Evolutionary conservation across 768 basidiomycete genomes (phyloP).

Genomic region (Russula griseocarnosa): DNA sequence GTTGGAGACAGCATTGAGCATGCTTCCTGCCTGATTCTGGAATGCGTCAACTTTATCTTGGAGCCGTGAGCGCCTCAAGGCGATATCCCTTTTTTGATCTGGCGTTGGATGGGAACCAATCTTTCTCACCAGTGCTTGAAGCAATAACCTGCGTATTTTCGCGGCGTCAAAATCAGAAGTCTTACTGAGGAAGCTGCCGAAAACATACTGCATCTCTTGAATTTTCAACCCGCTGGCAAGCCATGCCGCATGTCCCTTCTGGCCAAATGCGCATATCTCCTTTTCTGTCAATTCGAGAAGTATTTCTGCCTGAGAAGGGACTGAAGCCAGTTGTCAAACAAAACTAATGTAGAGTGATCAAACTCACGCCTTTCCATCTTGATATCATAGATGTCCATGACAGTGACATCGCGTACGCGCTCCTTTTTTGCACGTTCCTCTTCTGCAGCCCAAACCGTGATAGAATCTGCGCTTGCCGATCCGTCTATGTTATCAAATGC

Average conservation of each 20-base stretch:
- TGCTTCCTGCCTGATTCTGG: too few species aligned
- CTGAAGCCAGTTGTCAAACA: neutral
- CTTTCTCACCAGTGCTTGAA: too few species aligned
- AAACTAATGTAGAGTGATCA: too few species aligned
- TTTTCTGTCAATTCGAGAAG: neutral
- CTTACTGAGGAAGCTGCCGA: neutral
- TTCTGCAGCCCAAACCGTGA: neutral
- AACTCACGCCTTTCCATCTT: neutral
- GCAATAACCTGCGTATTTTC: neutral
- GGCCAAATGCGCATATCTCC: neutral
- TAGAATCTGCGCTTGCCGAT: too few species aligned
- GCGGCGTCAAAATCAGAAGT: neutral
- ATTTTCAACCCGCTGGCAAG: neutral
- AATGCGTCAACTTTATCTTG: too few species aligned
- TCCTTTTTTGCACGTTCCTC: neutral
- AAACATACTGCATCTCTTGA: slow-evolving; percentile 10
- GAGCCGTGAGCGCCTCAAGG: too few species aligned
- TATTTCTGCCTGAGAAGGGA: neutral
- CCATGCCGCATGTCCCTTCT: neutral
- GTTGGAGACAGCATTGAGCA: too few species aligned
- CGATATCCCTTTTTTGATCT: too few species aligned
- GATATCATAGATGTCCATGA: too few species aligned
- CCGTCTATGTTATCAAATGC: too few species aligned
- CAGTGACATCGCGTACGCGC: neutral
- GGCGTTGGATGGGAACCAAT: too few species aligned